Evolutionary conservation across 2,329 filamentous ascomycete genomes (phyloP), one percentile per base, ranked within the genome.

Genomic region (Fusarium chaquense): DNA sequence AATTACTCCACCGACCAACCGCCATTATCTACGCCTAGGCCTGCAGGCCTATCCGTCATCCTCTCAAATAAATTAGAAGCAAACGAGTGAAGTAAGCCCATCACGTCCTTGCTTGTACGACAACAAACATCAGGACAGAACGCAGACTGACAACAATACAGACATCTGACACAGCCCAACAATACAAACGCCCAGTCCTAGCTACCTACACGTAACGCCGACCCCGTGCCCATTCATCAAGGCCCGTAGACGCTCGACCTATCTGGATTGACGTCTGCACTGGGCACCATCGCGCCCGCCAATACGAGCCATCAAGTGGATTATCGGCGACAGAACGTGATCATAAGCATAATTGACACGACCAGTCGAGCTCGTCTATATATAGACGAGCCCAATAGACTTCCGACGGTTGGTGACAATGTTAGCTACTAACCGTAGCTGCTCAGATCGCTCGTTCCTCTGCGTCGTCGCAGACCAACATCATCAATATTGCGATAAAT

Each of bases 321-420:
- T 5, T 38, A 18, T 44, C 51, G 16, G 15, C 20, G 1, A 5
- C n/a, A 16, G 20, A 8, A 10, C n/a, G 11, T 36, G n/a, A 12
- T 6, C 18, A 12, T 35, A 35, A 4, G 24, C 24, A 20, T 33
- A 7, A 26, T 15, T 2, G n/a, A 12, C 2, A 3, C 28, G 8
- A 22, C 5, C 3, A 12, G 30, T 30, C 4, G 12, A 38, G 18
- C 24, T 6, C 5, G 24, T 28, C n/a, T 12, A 3, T 32, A 9
- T 22, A 18, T n/a, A 18, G 49, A 40, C 33, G 33, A 16, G 24
- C 6, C 18, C 3, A 2, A 40, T 9, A 20, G 6, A 6, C 18
- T 44, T 5, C 20, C 11, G 5, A 18, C 24, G 13, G 9, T 3
- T 18, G 20, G 60, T 63, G 58, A 57, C 35, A 49, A 63, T 63